Evolutionary conservation across 306 rosid species (phyloP).

Genomic region (Glycine tomentella): DNA sequence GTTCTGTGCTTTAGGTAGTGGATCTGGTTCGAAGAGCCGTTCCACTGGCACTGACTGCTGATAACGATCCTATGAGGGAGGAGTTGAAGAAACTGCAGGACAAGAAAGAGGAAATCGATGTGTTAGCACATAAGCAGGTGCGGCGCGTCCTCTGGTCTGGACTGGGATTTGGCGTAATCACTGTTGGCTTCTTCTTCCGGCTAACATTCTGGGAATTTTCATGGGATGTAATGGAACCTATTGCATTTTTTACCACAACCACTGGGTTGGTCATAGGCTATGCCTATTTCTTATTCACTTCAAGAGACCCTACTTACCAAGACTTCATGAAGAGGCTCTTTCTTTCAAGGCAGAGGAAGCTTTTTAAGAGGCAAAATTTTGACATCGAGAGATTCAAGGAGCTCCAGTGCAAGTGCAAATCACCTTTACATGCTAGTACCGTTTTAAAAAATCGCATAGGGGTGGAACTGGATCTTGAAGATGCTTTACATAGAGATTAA

Average conservation of each 20-base stretch:
- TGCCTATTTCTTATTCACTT: slow-evolving; percentile 85
- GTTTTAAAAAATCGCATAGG: slow-evolving; percentile 70
- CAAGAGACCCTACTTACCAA: slow-evolving; percentile 93
- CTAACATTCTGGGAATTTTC: slow-evolving; percentile 98
- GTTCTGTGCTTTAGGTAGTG: slow-evolving; percentile 66
- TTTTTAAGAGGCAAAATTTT: slow-evolving; percentile 63
- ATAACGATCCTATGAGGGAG: slow-evolving; percentile 68
- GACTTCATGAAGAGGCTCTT: slow-evolving; percentile 92
- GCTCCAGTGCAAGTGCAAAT: slow-evolving; percentile 68
- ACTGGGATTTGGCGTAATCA: slow-evolving; percentile 55
- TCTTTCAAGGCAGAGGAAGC: slow-evolving; percentile 80
- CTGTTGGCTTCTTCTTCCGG: slow-evolving; percentile 82
- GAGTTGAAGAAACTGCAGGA: slow-evolving; percentile 75
- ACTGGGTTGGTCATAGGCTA: slow-evolving; percentile 81
- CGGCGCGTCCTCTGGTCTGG: slow-evolving; percentile 86
- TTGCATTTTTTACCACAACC: slow-evolving; percentile 83
- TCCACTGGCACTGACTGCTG: slow-evolving; percentile 75
- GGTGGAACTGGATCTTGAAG: slow-evolving; percentile 72
- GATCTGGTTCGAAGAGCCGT: slow-evolving; percentile 82
- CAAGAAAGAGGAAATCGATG: slow-evolving; percentile 83
- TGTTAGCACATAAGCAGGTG: slow-evolving; percentile 81
- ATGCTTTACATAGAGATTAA: slow-evolving; percentile 62
- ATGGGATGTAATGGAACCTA: slow-evolving; percentile 98
- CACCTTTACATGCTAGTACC: slow-evolving; percentile 54
- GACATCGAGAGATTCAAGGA: slow-evolving; percentile 74